Conservation (phyloP, 768 basidiomycete species). For the Agrocybe chaxingu region DNA sequence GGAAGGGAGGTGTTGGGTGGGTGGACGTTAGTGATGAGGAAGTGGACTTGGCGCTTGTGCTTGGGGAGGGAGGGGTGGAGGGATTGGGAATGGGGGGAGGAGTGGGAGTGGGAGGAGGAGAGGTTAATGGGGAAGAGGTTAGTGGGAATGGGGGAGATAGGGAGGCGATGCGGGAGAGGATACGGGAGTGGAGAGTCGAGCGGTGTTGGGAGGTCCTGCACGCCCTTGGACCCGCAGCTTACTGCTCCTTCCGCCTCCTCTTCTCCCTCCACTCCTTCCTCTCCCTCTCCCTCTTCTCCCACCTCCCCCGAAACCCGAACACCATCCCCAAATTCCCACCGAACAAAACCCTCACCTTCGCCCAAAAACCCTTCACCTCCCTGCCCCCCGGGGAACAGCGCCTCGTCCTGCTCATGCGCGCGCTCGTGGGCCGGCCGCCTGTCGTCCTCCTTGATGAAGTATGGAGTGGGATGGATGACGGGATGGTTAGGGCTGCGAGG, state of each 20-base stretch:
- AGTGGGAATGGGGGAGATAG: background rate
- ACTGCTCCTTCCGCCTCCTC: conserved; percentile 22
- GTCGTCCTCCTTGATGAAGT: conserved; percentile 89
- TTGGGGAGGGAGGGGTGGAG: too few relatives aligned
- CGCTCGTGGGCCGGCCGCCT: conserved; percentile 70
- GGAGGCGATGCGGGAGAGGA: conserved; percentile 18
- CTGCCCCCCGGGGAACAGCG: conserved; percentile 76
- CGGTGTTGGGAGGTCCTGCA: conserved; percentile 55
- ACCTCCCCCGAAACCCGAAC: too few relatives aligned
- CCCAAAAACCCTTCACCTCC: conserved; percentile 51
- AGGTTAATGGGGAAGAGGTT: too few relatives aligned
- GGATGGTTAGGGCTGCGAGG: conserved; percentile 65
- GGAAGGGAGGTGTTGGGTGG: conserved; percentile 44
- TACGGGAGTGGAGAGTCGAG: conserved; percentile 31
- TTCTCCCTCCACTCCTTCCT: background rate
- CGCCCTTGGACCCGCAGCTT: conserved; percentile 58
- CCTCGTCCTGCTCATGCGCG: conserved; percentile 80
- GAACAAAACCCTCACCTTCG: conserved; percentile 31
- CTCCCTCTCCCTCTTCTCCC: too few relatives aligned
- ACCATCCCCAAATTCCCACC: too few relatives aligned
- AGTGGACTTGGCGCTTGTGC: background rate
- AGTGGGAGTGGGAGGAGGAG: too few relatives aligned
- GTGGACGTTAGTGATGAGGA: conserved; percentile 30
- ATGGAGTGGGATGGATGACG: conserved; percentile 88
- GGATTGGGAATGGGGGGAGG: background rate